Conservation (phyloP, 257 asterid genomes). For the Solanum tarijense region DNA sequence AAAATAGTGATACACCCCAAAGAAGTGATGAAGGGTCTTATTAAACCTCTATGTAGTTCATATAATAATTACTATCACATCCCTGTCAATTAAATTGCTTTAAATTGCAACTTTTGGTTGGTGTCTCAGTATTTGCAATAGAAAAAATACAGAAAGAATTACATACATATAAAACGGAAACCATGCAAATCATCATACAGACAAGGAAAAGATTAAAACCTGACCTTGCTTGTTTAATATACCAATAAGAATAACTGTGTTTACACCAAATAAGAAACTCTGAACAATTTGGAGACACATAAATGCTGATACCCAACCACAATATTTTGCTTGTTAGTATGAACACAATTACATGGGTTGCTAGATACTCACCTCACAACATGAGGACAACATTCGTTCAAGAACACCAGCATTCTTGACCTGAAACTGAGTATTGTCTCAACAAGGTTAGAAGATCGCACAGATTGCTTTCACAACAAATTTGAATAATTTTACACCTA, state of each 20-base stretch:
- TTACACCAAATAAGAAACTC: background rate
- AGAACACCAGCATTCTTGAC: slow-evolving; percentile 46
- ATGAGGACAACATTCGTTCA: slow-evolving; percentile 55
- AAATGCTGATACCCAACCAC: background rate
- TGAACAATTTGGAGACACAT: background rate
- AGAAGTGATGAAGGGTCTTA: background rate
- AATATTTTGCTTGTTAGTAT: background rate
- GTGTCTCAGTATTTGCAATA: background rate
- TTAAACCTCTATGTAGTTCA: background rate
- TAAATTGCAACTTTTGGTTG: background rate
- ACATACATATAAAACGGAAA: background rate
- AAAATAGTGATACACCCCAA: background rate
- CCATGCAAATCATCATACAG: background rate
- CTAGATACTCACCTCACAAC: slow-evolving; percentile 63
- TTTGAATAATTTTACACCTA: background rate
- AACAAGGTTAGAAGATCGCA: background rate
- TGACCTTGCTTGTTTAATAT: background rate
- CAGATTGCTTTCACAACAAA: background rate
- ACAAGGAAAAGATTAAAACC: background rate
- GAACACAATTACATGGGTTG: background rate
- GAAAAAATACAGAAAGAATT: background rate
- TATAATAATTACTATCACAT: background rate
- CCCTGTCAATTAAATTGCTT: background rate
- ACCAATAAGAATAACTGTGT: background rate
- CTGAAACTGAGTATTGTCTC: slow-evolving; percentile 30